Percentiles rank a stretch among this genome's conserved stretches.
phyloP scores from a whole-genome alignment of 2,329 filamentous ascomycete genomes.

The Penicillium sp. region DNA sequence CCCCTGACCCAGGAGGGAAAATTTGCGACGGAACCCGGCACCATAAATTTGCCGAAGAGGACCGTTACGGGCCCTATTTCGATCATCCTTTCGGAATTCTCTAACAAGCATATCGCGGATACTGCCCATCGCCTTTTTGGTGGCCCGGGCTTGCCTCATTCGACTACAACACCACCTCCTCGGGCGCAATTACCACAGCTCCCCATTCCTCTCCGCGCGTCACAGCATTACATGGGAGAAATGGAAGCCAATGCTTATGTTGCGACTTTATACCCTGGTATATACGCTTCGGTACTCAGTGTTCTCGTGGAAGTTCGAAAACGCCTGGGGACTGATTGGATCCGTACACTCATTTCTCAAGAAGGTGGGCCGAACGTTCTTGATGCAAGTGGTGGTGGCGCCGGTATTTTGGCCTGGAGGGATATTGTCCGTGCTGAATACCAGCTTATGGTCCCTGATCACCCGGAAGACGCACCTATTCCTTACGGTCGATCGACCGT shows the following conservation, averaged over 20 bases:
- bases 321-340: conserved; percentile 62
- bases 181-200: conserved; percentile 56
- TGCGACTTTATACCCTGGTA: conserved; percentile 63
- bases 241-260: conserved; percentile 66
- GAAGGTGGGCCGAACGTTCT: conserved; percentile 62
- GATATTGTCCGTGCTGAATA: conserved; percentile 82
- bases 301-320: conserved; percentile 64
- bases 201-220: conserved; percentile 61
- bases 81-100: conserved; percentile 67
- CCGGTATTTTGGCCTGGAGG: conserved; percentile 65
- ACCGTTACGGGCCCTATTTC: conserved; percentile 72
- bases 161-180: conserved; percentile 69
- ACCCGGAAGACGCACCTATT: conserved; percentile 45
- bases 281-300: conserved; percentile 62
- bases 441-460: conserved; percentile 64
- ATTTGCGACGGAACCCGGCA: conserved; percentile 73
- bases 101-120: conserved; percentile 74
- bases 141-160: conserved; percentile 74
- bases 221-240: conserved; percentile 60
- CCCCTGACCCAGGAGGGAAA: conserved; percentile 74
- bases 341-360: conserved; percentile 59
- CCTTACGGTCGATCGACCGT: conserved; percentile 75
- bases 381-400: conserved; percentile 66
- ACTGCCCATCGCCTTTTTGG: conserved; percentile 77
- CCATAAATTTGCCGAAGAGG: conserved; percentile 73